Base-by-base conservation (phyloP, 768 basidiomycete genomes). In the Russula sp. region DNA sequence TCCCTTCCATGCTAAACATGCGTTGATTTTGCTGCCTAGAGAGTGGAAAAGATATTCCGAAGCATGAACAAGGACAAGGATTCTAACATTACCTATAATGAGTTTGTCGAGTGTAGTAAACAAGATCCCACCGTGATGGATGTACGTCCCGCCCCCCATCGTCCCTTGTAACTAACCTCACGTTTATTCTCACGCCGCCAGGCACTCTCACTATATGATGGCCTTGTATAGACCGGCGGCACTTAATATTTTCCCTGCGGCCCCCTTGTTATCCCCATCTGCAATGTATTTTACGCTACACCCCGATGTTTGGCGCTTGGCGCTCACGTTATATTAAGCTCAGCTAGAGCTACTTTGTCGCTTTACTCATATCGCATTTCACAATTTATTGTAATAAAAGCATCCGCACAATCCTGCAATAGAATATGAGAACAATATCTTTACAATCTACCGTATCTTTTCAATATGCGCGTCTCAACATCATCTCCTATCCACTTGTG, bases 71-170 rank as follows among this genome's bases (percentile, higher is more conserved):
- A 87, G 67, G 88, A 98, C 79, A 94, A 94, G 76, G 92, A 98
- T 71, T 91, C 93, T 8, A 89, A 84, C 71, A 80, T 98, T 61
- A 95, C 94, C 0, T 99, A 88, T 75, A 94, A 95, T 11, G 97
- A 99, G 75, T 99, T 99, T 73, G 94, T 95, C 22, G 94, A 98
- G 74, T 97, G 97, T 36, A 93, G 90, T 76, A 98, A 98, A 77
- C 94, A 97, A 75, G 97, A 99, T 75, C 97, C 97, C 36, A 98
- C 96, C 24, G 98, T 99, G 75, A 95, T 99, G 16, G 94, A 98
- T 86, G 96, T 90, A 67, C 59, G 80, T 74, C 40, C 26, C 28
- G 10, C 57, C 49, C 44, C 40, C 2, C 28, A 36, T 22, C 36
- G 32, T 49, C 38, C 42, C 40, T 51, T 59, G 22, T 56, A 11